Percentiles rank a stretch among this genome's conserved stretches.
phyloP scores from a whole-genome alignment of 257 asterid genomes.

The Petunia secreta region DNA sequence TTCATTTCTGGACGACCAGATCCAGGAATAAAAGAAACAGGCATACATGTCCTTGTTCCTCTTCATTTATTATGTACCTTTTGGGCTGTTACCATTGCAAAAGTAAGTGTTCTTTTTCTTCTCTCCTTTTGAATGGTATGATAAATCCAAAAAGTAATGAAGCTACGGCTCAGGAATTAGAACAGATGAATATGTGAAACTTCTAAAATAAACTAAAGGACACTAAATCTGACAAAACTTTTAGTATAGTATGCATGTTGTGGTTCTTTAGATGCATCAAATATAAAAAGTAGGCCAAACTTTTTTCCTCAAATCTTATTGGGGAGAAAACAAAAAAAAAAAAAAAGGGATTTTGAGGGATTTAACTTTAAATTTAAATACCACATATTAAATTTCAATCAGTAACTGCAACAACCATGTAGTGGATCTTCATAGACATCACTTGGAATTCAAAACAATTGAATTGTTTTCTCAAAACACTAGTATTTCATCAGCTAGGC shows the following conservation, averaged over 20 bases:
- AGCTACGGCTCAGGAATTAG: background rate
- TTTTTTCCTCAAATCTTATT: background rate
- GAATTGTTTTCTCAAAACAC: background rate
- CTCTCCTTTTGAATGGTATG: background rate
- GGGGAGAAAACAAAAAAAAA: background rate
- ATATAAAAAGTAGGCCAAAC: background rate
- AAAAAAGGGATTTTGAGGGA: background rate
- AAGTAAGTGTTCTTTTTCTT: background rate
- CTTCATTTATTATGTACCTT: conserved; percentile 3
- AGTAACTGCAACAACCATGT: too few species aligned
- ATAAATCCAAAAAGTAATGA: background rate
- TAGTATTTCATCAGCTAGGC: background rate
- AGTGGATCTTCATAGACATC: background rate
- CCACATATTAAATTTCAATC: background rate
- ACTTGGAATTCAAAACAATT: background rate
- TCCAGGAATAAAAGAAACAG: too few species aligned
- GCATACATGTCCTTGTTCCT: background rate
- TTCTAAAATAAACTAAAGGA: background rate
- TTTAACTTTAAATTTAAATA: background rate
- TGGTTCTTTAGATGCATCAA: background rate
- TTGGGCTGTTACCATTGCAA: conserved; percentile 16
- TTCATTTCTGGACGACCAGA: too few species aligned
- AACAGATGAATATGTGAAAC: background rate
- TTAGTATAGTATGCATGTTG: conserved; percentile 2
- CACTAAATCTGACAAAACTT: conserved; percentile 11